Base-by-base conservation (phyloP, 305 asterid genomes). In the Euphrasia arctica region DNA sequence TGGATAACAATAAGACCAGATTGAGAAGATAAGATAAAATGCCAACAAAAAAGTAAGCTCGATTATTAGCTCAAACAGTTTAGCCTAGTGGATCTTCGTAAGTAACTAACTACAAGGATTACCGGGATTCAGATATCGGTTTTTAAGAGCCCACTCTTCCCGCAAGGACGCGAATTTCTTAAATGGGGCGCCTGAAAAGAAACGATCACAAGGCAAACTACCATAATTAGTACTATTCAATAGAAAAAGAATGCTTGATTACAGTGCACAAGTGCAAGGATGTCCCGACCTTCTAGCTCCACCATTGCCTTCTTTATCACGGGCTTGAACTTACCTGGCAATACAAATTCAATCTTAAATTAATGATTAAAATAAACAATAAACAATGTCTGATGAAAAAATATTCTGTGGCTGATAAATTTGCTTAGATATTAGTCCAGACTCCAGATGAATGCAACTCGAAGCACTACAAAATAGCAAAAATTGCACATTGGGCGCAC, bases 251-350 rank as follows among this genome's bases (percentile, higher is more conserved):
- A 32, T 54, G 41, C 8, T 49, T 49, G 14, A 14, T 49, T 49
- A 13, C 48, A 73, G 18, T 34, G 48, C 5, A 31, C 5, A 60
- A 10, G 32, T 2, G 55, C 29, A 34, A 54, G 42, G 28, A 65
- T 50, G 10, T 68, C 64, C 81, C 51, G 47, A 92, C 98, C 99
- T 57, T 90, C 95, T 70, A 93, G 86, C 82, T 93, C 99, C 74
- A 93, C 99, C 99, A 90, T 93, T 55, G 97, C 99, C 74, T 90
- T 93, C 82, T 93, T 93, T 48, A 93, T 93, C 85, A 93, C 99
- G 7, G 96, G 99, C 82, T 93, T 93, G 90, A 84, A 87, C 77
- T 93, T 93, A 49, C 98, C 97, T 92, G 49, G 85, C 67, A 78
- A 64, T 27, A 54, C 4, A 60, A 39, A 60, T 28, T 12, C 43